These are phyloP conservation scores for Phytophthora sp. DNA, from an alignment of 352 stramenopile genomes.

Conservation along the genomic window DNA sequence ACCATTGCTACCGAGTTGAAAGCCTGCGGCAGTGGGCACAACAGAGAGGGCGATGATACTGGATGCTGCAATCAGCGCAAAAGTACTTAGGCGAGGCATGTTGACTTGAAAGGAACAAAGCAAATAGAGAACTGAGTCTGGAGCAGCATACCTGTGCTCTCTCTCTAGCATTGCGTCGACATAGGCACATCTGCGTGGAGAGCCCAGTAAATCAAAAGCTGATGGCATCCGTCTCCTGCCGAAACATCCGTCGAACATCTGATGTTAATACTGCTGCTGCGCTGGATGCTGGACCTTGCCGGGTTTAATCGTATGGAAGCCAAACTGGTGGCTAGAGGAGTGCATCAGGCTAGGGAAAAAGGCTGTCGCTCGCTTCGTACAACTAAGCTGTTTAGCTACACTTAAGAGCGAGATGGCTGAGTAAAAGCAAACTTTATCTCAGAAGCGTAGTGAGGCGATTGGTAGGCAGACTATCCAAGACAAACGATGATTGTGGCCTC, in stretches of 20 bases:
- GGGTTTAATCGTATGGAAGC: background rate
- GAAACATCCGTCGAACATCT: constrained; percentile 20
- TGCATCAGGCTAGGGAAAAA: constrained; percentile 11
- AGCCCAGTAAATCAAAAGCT: constrained; percentile 1
- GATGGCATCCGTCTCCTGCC: constrained; percentile 10
- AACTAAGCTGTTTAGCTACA: too few species aligned
- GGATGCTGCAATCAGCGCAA: constrained; percentile 10
- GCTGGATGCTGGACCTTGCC: background rate
- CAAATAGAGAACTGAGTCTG: constrained; percentile 17
- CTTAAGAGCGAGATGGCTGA: too few species aligned
- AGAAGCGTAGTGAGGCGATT: too few species aligned
- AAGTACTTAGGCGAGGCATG: constrained; percentile 14
- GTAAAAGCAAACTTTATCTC: too few species aligned
- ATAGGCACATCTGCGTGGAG: constrained; percentile 4
- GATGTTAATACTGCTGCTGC: constrained; percentile 8
- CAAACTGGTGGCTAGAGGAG: constrained; percentile 10
- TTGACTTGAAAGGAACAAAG: constrained; percentile 5
- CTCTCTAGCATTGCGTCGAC: background rate
- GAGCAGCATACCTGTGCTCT: background rate
- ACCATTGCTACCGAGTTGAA: constrained; percentile 25
- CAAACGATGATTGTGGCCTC: too few species aligned
- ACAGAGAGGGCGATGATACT: constrained; percentile 7
- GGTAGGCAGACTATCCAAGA: too few species aligned
- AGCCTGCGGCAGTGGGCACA: constrained; percentile 7
- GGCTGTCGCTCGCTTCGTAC: constrained; percentile 1